A percentile compares a stretch with the other conserved stretches of the same genome.
phyloP scores from a whole-genome alignment of 805 yeast species.

The Starmerella ratchasimensis region DNA sequence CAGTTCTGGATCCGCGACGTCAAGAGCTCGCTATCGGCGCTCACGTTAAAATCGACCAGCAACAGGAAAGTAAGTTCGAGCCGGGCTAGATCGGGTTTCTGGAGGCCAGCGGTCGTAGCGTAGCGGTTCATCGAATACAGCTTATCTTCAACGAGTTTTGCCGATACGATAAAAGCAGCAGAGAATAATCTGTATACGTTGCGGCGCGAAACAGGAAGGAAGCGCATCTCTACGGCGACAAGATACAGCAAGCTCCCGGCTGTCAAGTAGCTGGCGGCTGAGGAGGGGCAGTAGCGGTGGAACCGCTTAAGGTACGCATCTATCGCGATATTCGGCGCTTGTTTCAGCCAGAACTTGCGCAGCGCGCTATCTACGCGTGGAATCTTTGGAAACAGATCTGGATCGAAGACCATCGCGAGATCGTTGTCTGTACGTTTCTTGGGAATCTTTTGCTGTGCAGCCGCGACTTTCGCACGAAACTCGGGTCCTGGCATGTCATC shows the following conservation, averaged over 20 bases:
- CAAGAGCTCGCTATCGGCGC: constrained; percentile 26
- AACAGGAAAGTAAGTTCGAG: constrained; percentile 41
- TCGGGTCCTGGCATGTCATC: no score
- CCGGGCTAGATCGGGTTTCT: constrained; percentile 32
- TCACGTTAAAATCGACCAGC: constrained; percentile 37
- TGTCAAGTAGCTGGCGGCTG: constrained; percentile 29
- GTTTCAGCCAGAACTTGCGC: constrained; percentile 21
- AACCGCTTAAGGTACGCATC: constrained; percentile 26
- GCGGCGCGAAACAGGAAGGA: constrained; percentile 26
- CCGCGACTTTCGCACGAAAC: no score
- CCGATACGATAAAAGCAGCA: constrained; percentile 34
- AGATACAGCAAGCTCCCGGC: constrained; percentile 27
- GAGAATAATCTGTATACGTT: constrained; percentile 34
- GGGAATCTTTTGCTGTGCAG: no score
- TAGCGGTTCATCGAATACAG: constrained; percentile 34
- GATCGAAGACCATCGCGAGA: no score
- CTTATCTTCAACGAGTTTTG: constrained; percentile 37
- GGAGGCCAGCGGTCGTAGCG: constrained; percentile 37
- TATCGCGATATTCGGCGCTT: constrained; percentile 22
- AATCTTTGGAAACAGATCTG: no score
- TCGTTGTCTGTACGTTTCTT: no score
- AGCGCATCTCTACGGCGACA: constrained; percentile 23
- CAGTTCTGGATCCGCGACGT: constrained; percentile 3
- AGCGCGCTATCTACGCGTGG: constrained; percentile 5
- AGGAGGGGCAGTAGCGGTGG: constrained; percentile 30